Evolutionary conservation across 345 rosid species (phyloP).

Genomic region (Bruguiera gymnorhiza): DNA sequence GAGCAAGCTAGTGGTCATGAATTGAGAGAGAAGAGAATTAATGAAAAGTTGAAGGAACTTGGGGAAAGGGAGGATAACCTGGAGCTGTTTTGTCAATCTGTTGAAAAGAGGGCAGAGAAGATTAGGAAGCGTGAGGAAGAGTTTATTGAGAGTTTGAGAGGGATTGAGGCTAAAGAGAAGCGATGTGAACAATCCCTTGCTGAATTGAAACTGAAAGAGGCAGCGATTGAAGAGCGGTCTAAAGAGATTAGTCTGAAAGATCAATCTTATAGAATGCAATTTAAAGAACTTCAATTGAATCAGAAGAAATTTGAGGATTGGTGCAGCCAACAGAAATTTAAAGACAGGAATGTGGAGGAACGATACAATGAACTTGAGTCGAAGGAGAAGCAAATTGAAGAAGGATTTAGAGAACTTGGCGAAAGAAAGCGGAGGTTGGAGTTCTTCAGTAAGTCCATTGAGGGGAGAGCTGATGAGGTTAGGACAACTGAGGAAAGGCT

Average conservation of each 20-base stretch:
- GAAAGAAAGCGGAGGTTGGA: neutral
- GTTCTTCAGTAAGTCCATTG: neutral
- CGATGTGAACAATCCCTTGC: neutral
- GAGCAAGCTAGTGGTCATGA: neutral
- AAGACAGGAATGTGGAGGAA: too few relatives aligned
- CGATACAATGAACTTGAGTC: conserved; percentile 7
- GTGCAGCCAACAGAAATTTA: too few relatives aligned
- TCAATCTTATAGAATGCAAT: conserved; percentile 15
- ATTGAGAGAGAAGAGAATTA: neutral
- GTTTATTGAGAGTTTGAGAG: neutral
- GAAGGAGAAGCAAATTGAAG: neutral
- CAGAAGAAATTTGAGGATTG: conserved; percentile 9
- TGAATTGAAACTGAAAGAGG: neutral
- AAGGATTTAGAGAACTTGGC: neutral
- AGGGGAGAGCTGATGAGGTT: conserved; percentile 16
- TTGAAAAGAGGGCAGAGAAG: conserved; percentile 14
- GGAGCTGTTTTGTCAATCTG: neutral
- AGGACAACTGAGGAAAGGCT: neutral
- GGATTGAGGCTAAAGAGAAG: neutral
- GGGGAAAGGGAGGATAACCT: neutral
- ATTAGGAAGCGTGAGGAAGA: neutral
- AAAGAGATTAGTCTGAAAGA: conserved; percentile 29
- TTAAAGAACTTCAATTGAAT: conserved; percentile 11
- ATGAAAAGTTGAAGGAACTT: conserved; percentile 4
- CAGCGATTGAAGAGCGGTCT: conserved; percentile 9